Conservation (phyloP, 257 asterid genomes). For the Solanum dulcamara region DNA sequence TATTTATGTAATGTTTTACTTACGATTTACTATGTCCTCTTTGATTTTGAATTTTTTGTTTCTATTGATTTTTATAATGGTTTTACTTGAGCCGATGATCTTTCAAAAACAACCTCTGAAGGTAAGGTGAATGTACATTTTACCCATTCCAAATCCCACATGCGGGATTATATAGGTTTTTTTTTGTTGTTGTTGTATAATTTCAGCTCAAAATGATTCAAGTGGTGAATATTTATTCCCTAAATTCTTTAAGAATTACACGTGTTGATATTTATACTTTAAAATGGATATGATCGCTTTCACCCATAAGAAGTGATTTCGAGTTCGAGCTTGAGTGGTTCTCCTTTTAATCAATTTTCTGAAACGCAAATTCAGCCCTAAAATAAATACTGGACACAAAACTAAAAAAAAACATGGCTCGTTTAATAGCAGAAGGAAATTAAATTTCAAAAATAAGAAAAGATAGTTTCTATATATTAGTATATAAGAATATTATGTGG, state of each 20-base stretch:
- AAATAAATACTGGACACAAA: not conserved
- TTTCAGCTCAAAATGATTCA: not conserved
- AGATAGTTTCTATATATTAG: not conserved
- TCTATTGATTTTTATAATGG: not conserved
- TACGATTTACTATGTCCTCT: not conserved
- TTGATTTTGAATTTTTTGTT: not conserved
- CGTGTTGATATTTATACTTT: not conserved
- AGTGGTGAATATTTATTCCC: not conserved
- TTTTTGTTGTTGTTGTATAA: no score
- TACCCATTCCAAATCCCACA: not conserved
- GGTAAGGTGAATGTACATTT: not conserved
- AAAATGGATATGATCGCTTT: not conserved
- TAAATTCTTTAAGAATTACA: not conserved
- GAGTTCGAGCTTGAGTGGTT: not conserved
- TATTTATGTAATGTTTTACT: not conserved
- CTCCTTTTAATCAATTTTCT: not conserved
- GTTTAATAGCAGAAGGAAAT: not conserved
- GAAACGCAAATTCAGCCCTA: not conserved
- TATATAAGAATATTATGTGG: not conserved
- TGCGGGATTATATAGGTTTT: not conserved
- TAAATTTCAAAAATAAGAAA: not conserved
- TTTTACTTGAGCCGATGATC: not conserved
- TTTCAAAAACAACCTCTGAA: not conserved
- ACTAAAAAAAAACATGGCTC: not conserved
- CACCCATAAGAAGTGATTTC: not conserved